Evolutionary conservation across 768 basidiomycete species (phyloP), one percentile per base, ranked within the genome.

Genomic region (Tylopilus rubrobrunneus): DNA sequence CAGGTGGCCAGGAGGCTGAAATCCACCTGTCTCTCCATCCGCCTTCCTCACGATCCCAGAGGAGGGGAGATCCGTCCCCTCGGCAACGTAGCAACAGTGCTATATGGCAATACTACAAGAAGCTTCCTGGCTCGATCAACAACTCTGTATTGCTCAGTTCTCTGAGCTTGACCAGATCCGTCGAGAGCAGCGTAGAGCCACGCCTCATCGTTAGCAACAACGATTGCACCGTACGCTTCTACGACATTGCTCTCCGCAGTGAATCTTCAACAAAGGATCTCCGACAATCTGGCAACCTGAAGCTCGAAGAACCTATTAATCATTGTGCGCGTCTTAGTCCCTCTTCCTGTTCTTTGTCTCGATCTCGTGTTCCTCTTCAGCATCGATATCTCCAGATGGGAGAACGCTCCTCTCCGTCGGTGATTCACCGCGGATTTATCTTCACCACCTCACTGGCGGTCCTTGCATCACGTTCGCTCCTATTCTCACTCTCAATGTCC

Each of bases 301-400:
- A 69, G 57, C 69, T 91, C 14, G 78, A 80, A 55, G 89, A 89
- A 9, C 81, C 89, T 4, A 80, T 93, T 42, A 93, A 92, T 63
- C 88, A 92, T 58, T 88, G 89, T 91, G 60, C 51, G 88, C 76
- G 15, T 52, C 47, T 49, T 31, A 23, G 42, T 39, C 14, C 31
- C 46, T 17, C 44, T 44, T 27, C 54, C 39, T 23, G 25, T 33
- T 45, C 44, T 29, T 55, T 49, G 31, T 41, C 15, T 27, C 58
- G n/a, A 57, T 40, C 53, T 59, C 46, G 58, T 49, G 40, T 52
- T 40, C 39, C 19, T 56, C 45, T 40, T 42, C 50, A 95, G 92
- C 90, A 5, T 93, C 93, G 9, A 81, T 98, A 61, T 93, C 92
- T 0, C 92, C 92, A 0, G 91, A 96, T 62, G 88, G 92, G 1